Evolutionary conservation across 192 early-diverging fungal genomes (phyloP).

Genomic region (Entomortierella parvispora): DNA sequence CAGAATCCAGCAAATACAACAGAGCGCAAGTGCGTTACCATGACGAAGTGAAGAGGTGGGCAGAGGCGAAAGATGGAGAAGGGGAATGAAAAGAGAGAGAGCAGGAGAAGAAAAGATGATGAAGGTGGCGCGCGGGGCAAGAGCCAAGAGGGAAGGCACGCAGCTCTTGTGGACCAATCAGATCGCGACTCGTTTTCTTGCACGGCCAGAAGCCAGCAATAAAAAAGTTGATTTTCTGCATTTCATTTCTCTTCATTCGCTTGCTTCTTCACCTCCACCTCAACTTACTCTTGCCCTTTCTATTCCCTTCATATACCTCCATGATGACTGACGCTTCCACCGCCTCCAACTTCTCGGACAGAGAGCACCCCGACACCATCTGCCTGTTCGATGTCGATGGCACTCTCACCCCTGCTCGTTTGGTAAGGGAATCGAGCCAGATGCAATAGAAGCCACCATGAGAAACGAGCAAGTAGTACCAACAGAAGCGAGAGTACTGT

Average conservation of each 20-base stretch:
- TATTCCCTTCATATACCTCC: neutral
- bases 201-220: neutral
- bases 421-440: constrained; percentile 61
- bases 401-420: constrained; percentile 94
- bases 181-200: neutral
- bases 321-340: neutral
- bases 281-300: neutral
- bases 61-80: neutral
- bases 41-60: neutral
- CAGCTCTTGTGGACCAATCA: neutral
- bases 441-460: neutral
- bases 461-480: neutral
- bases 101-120: constrained; percentile 4
- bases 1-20: neutral
- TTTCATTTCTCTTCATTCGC: no score
- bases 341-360: constrained; percentile 58
- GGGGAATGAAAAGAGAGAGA: constrained; percentile 1
- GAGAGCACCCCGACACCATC: constrained; percentile 82
- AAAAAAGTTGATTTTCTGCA: no score
- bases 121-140: neutral
- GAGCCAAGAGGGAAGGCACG: neutral
- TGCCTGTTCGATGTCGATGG: constrained; percentile 98
- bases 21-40: constrained; percentile 7
- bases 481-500: no score
- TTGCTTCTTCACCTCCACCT: neutral